Evolutionary conservation across 2,329 filamentous ascomycete genomes (phyloP).

Genomic region (Gyromitra esculenta): DNA sequence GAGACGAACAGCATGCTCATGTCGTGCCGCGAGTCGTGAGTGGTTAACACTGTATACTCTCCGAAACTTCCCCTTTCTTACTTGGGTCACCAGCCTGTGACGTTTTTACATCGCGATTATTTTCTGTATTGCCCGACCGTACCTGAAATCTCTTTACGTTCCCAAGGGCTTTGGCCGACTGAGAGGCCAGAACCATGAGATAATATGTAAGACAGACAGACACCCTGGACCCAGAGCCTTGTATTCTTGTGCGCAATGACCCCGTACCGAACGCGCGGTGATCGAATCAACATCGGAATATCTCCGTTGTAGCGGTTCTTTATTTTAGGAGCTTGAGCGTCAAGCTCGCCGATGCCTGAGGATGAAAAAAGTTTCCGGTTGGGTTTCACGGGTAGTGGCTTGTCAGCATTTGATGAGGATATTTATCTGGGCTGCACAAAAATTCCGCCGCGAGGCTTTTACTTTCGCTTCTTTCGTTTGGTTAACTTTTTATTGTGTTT

Average conservation of each 20-base stretch:
- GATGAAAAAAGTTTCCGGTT: constrained; percentile 46
- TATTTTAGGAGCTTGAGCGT: constrained; percentile 50
- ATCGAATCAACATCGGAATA: constrained; percentile 45
- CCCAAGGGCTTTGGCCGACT: constrained; percentile 41
- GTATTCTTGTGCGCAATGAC: constrained; percentile 38
- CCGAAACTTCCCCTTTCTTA: constrained; percentile 32
- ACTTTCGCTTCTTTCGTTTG: constrained; percentile 35
- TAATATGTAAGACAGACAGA: constrained; percentile 37
- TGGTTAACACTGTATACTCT: constrained; percentile 22
- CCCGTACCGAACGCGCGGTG: constrained; percentile 36
- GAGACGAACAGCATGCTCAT: constrained; percentile 19
- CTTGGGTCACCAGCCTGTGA: constrained; percentile 32
- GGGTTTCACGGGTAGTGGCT: constrained; percentile 42
- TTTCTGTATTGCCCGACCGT: constrained; percentile 22
- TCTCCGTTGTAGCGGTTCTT: constrained; percentile 45
- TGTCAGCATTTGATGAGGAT: constrained; percentile 41
- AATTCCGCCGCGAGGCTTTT: constrained; percentile 38
- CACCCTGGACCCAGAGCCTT: constrained; percentile 37
- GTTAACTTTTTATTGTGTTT: constrained; percentile 25
- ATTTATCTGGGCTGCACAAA: constrained; percentile 34
- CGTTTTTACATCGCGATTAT: constrained; percentile 38
- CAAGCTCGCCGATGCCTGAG: constrained; percentile 37
- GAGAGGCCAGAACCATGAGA: constrained; percentile 24
- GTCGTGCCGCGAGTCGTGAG: constrained; percentile 24
- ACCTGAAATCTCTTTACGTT: constrained; percentile 2